Percentiles rank a stretch among this genome's conserved stretches.
These are phyloP conservation scores for Pleochaeta shiraiana DNA, from an alignment of 2,329 filamentous ascomycete genomes.

Conservation along the genomic window DNA sequence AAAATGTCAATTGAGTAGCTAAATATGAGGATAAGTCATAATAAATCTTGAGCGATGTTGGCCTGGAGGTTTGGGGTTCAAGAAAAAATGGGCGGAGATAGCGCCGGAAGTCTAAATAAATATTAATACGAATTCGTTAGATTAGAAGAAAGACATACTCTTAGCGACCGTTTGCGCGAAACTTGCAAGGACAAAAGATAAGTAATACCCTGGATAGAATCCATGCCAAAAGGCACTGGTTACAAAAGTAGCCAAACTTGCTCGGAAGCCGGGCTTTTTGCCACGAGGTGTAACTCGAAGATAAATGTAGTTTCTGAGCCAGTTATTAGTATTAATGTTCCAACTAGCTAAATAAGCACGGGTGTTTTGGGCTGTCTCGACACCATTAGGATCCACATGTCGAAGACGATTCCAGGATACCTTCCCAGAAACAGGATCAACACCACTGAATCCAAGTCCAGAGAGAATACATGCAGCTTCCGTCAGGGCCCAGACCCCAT, in stretches of 20 bases:
- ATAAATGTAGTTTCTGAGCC: constrained; percentile 92
- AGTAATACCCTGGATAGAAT: constrained; percentile 92
- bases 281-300: constrained; percentile 85
- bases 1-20: constrained; percentile 61
- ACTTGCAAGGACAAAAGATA: constrained; percentile 72
- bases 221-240: constrained; percentile 97
- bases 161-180: constrained; percentile 89
- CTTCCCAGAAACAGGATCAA: constrained; percentile 66
- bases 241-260: constrained; percentile 79
- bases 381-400: constrained; percentile 69
- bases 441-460: constrained; percentile 82
- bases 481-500: constrained; percentile 83
- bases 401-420: constrained; percentile 77
- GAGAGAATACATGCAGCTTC: constrained; percentile 90
- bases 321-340: constrained; percentile 98
- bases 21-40: constrained; percentile 66
- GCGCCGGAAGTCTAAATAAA: constrained; percentile 54
- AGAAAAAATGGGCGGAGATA: constrained; percentile 86
- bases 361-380: constrained; percentile 87
- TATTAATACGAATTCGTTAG: constrained; percentile 6
- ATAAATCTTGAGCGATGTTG: constrained; percentile 53
- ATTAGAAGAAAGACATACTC: constrained; percentile 31
- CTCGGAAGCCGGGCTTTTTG: constrained; percentile 90
- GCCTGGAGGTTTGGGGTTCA: constrained; percentile 46
- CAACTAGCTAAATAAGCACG: constrained; percentile 76